These are phyloP conservation scores for Crucihimalaya himalaica DNA, from an alignment of 345 rosid genomes.

Conservation along the genomic window DNA sequence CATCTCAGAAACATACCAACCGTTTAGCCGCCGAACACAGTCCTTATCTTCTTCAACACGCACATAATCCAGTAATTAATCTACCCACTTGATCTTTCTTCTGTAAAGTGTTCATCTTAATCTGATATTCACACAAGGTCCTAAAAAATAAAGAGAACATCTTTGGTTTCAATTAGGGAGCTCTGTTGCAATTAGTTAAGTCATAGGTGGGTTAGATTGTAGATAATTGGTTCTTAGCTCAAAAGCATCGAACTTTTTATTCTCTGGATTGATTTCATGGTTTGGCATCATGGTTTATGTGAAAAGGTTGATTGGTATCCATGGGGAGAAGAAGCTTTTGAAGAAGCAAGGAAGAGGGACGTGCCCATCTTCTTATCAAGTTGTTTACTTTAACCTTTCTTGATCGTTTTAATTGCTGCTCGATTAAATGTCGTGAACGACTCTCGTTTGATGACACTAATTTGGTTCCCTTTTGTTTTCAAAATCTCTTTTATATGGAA, in stretches of 20 bases:
- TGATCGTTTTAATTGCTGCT: not conserved
- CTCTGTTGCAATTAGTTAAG: conserved; percentile 8
- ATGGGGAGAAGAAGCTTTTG: conserved; percentile 94
- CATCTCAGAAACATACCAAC: conserved; percentile 53
- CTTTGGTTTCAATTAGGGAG: not conserved
- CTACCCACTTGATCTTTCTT: not conserved
- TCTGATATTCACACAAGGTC: not conserved
- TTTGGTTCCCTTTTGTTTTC: conserved; percentile 25
- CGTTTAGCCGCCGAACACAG: conserved; percentile 84
- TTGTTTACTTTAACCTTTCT: conserved; percentile 33
- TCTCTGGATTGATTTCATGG: not conserved
- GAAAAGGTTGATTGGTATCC: conserved; percentile 84
- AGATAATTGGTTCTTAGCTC: not conserved
- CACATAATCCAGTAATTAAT: conserved; percentile 71
- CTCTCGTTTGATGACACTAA: conserved; percentile 16
- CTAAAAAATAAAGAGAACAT: not conserved
- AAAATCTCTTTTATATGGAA: conserved; percentile 32
- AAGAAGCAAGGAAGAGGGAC: conserved; percentile 74
- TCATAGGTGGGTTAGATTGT: conserved; percentile 16
- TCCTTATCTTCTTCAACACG: conserved; percentile 93
- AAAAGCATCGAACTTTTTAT: conserved; percentile 6
- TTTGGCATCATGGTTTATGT: conserved; percentile 12
- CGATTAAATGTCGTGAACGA: not conserved
- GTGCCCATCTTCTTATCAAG: conserved; percentile 94
- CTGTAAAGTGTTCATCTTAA: conserved; percentile 16